A percentile compares a stretch with the other conserved stretches of the same genome.
Evolutionary conservation across 192 early-diverging fungal genomes (phyloP).

Genomic region (Geosiphon pyriformis): DNA sequence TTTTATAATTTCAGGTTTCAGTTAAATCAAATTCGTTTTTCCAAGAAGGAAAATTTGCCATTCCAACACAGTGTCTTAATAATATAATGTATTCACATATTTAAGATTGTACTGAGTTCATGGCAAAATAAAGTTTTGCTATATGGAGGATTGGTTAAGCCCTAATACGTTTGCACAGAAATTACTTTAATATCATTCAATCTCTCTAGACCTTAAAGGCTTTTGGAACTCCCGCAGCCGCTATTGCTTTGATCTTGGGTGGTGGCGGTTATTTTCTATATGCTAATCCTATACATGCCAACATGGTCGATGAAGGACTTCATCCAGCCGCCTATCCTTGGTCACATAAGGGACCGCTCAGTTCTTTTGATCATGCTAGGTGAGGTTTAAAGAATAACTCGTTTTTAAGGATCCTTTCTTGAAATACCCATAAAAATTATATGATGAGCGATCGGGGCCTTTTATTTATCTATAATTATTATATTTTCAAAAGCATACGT

Average conservation of each 20-base stretch:
- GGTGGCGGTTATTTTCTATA: constrained; percentile 46
- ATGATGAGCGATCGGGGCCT: too few species aligned
- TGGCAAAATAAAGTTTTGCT: background rate
- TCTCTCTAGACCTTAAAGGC: constrained; percentile 29
- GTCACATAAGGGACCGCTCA: constrained; percentile 74
- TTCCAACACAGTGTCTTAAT: constrained; percentile 3
- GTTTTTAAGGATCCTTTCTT: too few species aligned
- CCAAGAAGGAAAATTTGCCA: too few species aligned
- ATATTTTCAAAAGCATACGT: too few species aligned
- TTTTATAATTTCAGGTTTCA: background rate
- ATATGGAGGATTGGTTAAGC: background rate
- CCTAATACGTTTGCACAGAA: background rate
- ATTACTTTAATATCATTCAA: background rate
- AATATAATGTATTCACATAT: constrained; percentile 3
- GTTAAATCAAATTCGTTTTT: too few species aligned
- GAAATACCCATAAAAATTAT: too few species aligned
- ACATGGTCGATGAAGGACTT: constrained; percentile 87
- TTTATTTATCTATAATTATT: too few species aligned
- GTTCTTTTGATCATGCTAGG: constrained; percentile 91
- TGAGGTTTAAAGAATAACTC: too few species aligned
- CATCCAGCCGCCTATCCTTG: constrained; percentile 87
- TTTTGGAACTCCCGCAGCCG: constrained; percentile 41
- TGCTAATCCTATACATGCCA: constrained; percentile 59
- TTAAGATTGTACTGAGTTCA: constrained; percentile 6
- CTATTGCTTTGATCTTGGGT: constrained; percentile 54